Conservation (phyloP, 192 early-diverging fungal genomes). For the Mycoemilia scoparia region DNA sequence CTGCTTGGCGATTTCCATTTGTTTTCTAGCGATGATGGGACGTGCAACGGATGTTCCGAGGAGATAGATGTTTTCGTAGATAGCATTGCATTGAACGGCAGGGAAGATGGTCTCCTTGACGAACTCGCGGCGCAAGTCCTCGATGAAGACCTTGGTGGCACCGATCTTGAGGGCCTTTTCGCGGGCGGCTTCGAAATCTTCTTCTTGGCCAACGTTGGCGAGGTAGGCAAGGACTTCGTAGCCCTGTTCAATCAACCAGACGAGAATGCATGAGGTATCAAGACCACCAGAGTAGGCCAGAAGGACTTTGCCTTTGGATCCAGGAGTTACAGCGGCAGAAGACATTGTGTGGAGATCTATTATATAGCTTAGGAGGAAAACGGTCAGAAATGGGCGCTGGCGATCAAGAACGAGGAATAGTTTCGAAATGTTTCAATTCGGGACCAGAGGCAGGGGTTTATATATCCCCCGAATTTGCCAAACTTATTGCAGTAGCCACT, state of each 20-base stretch:
- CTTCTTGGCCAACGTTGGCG: constrained; percentile 97
- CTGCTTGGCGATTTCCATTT: constrained; percentile 81
- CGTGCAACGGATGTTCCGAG: constrained; percentile 95
- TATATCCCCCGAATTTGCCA: too few relatives aligned
- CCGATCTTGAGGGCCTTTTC: constrained; percentile 86
- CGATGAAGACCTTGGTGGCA: constrained; percentile 85
- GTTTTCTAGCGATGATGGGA: constrained; percentile 76
- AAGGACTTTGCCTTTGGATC: constrained; percentile 67
- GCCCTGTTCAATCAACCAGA: constrained; percentile 93
- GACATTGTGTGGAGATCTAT: too few relatives aligned
- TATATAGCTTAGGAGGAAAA: too few relatives aligned
- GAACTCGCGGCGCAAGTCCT: constrained; percentile 88
- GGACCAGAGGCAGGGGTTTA: too few relatives aligned
- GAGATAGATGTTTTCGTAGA: constrained; percentile 92
- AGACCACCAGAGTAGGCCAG: constrained; percentile 96
- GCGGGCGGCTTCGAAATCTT: constrained; percentile 90
- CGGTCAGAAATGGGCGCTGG: too few relatives aligned
- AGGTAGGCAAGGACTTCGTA: constrained; percentile 96
- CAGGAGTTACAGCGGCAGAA: constrained; percentile 31
- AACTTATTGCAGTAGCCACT: too few relatives aligned
- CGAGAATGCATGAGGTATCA: constrained; percentile 98
- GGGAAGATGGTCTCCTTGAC: constrained; percentile 86
- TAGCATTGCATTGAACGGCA: constrained; percentile 81
- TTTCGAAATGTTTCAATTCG: too few relatives aligned
- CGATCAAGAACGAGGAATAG: too few relatives aligned